A percentile compares a stretch with the other conserved stretches of the same genome.
These are phyloP conservation scores for Naematelia encephala DNA, from an alignment of 768 basidiomycete species.

Conservation along the genomic window DNA sequence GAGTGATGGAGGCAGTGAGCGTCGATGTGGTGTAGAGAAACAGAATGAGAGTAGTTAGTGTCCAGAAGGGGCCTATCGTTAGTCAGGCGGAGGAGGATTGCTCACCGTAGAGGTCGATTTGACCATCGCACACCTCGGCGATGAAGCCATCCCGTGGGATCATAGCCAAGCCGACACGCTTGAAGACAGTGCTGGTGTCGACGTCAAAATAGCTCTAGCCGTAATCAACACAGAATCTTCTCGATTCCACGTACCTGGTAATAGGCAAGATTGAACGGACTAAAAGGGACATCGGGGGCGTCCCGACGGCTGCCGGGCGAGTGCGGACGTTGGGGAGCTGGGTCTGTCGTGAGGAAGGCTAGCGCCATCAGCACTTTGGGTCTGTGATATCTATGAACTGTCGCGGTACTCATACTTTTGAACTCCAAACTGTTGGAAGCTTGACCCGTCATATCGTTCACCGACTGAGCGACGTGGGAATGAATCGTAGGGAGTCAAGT, in stretches of 20 bases:
- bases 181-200: constrained; percentile 39
- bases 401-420: constrained; percentile 33
- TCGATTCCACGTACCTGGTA: constrained; percentile 34
- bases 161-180: constrained; percentile 38
- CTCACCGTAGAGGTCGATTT: constrained; percentile 51
- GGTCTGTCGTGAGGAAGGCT: constrained; percentile 29
- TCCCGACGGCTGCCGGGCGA: constrained; percentile 9
- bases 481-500: neutral
- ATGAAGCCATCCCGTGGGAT: constrained; percentile 46
- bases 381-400: constrained; percentile 12
- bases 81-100: no score
- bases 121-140: constrained; percentile 45
- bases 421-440: constrained; percentile 38
- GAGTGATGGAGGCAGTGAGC: constrained; percentile 77
- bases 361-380: neutral
- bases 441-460: neutral
- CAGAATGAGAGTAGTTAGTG: constrained; percentile 89
- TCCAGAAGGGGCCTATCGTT: constrained; percentile 95
- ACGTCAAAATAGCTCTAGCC: constrained; percentile 46
- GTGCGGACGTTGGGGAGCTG: constrained; percentile 13
- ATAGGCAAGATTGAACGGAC: constrained; percentile 46
- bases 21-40: constrained; percentile 90
- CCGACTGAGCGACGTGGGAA: neutral
- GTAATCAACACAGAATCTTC: neutral
- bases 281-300: constrained; percentile 36